phyloP scores from a whole-genome alignment of 164 flowering plant genomes.

The Vitis amurensis region DNA sequence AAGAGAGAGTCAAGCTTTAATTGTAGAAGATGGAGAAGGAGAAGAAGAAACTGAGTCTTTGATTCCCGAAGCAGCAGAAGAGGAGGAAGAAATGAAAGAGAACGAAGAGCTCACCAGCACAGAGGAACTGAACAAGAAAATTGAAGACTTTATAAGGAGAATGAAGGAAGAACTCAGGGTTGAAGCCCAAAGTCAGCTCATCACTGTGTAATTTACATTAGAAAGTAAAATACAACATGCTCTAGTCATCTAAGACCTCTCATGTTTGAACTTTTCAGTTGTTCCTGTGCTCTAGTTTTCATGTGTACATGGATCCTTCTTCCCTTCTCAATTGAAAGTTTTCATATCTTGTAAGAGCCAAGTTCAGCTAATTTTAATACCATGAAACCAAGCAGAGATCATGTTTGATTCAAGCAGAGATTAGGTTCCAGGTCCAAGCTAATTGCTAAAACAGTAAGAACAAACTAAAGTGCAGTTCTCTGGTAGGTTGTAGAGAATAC shows the following conservation, averaged over 20 bases:
- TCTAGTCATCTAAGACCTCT: background rate
- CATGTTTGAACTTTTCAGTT: background rate
- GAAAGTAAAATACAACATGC: too few species aligned
- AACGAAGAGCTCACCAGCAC: constrained; percentile 15
- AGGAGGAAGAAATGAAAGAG: constrained; percentile 5
- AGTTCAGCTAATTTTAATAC: too few species aligned
- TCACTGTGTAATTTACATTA: constrained; percentile 12
- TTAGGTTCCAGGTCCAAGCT: too few species aligned
- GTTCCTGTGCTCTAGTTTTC: too few species aligned
- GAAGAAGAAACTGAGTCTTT: background rate
- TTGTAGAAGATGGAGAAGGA: constrained; percentile 10
- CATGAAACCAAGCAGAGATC: too few species aligned
- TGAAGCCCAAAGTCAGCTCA: constrained; percentile 27
- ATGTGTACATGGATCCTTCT: too few species aligned
- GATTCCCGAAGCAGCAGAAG: constrained; percentile 1
- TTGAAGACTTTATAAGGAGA: constrained; percentile 61
- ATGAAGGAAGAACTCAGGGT: constrained; percentile 45
- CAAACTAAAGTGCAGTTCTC: too few species aligned
- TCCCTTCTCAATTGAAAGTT: too few species aligned
- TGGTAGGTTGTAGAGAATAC: too few species aligned
- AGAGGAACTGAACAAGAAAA: constrained; percentile 51
- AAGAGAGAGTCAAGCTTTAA: background rate
- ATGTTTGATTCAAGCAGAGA: too few species aligned
- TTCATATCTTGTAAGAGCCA: too few species aligned
- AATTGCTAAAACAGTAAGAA: too few species aligned